These are phyloP conservation scores for Solanum clarkiae DNA, from an alignment of 257 asterid genomes.

Conservation along the genomic window DNA sequence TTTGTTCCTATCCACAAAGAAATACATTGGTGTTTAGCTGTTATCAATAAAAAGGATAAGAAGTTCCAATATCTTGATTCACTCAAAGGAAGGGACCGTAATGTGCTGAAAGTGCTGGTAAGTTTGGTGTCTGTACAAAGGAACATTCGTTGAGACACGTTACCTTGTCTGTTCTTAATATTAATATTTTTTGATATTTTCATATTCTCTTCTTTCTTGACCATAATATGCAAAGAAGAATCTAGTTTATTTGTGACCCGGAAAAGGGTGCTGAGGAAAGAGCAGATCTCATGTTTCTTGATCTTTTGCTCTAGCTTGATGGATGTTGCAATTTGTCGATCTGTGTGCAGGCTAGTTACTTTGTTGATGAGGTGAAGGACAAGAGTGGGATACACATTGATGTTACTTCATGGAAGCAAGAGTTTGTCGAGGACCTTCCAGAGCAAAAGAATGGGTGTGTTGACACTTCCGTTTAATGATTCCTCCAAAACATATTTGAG, in stretches of 20 bases:
- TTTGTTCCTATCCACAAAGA: slow-evolving; percentile 93
- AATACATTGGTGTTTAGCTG: slow-evolving; percentile 89
- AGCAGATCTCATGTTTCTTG: neutral
- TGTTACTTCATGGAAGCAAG: slow-evolving; percentile 62
- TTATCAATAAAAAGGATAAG: slow-evolving; percentile 71
- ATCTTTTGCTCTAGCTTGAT: neutral
- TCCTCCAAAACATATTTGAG: neutral
- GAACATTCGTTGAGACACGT: neutral
- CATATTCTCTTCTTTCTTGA: neutral
- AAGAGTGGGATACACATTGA: slow-evolving; percentile 56
- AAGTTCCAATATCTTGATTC: slow-evolving; percentile 94
- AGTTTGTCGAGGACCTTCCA: slow-evolving; percentile 64
- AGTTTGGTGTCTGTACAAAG: neutral
- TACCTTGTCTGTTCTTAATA: neutral
- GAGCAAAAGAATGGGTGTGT: slow-evolving; percentile 66
- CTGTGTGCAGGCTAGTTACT: slow-evolving; percentile 56
- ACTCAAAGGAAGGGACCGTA: slow-evolving; percentile 45
- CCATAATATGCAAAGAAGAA: neutral
- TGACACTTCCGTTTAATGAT: neutral
- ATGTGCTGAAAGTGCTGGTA: slow-evolving; percentile 61
- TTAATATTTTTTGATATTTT: neutral
- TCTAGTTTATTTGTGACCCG: neutral
- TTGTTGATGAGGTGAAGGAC: slow-evolving; percentile 87
- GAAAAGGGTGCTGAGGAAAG: neutral
- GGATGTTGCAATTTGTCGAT: neutral